Conservation (phyloP, 2,329 filamentous ascomycete genomes). For the Trichoderma citrinoviride region DNA sequence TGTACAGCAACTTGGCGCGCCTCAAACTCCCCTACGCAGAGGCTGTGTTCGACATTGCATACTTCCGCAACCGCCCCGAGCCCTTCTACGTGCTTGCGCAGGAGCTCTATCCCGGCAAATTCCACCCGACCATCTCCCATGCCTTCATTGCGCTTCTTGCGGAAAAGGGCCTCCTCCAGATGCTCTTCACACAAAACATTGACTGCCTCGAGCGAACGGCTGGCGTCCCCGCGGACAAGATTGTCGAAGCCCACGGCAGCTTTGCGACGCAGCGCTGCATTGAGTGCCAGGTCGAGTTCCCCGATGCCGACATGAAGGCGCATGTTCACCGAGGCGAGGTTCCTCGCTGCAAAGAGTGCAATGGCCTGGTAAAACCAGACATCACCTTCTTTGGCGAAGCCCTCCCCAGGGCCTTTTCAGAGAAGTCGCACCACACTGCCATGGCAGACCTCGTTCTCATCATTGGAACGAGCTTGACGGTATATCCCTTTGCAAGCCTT, state of each 20-base stretch:
- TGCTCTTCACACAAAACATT: conserved; percentile 96
- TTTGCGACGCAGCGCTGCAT: conserved; percentile 91
- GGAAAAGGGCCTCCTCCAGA: conserved; percentile 72
- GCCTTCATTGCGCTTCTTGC: conserved; percentile 82
- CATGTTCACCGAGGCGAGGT: conserved; percentile 66
- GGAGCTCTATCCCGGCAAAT: conserved; percentile 89
- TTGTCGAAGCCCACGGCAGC: conserved; percentile 93
- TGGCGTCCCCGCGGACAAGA: conserved; percentile 74
- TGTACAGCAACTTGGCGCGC: conserved; percentile 87
- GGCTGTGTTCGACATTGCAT: conserved; percentile 89
- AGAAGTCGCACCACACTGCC: conserved; percentile 45
- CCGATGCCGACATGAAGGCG: conserved; percentile 69
- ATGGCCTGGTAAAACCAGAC: conserved; percentile 84
- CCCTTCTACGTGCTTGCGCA: conserved; percentile 92
- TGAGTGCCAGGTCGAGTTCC: conserved; percentile 73
- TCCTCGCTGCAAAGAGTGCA: conserved; percentile 68
- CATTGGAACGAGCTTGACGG: conserved; percentile 82
- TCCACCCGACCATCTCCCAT: conserved; percentile 84
- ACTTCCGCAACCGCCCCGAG: conserved; percentile 77
- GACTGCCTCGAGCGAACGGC: conserved; percentile 89
- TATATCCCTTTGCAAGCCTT: conserved; percentile 85
- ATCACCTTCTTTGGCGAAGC: conserved; percentile 91
- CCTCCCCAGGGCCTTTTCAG: conserved; percentile 44
- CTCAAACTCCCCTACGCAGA: conserved; percentile 86
- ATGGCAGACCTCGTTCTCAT: conserved; percentile 77